phyloP scores from a whole-genome alignment of 306 rosid species.

The Rosa persica region DNA sequence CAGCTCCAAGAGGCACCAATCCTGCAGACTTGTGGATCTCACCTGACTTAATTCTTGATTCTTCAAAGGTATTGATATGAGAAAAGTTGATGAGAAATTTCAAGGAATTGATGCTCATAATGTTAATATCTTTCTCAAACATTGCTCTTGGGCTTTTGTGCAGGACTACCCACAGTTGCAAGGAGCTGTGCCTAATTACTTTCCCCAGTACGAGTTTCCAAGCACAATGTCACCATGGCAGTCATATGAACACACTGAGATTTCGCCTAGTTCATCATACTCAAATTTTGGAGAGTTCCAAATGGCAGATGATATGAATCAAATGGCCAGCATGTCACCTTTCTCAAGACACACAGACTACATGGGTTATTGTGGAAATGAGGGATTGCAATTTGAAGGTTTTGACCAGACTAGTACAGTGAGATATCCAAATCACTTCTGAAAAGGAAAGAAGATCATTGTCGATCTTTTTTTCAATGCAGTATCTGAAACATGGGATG shows the following conservation, averaged over 20 bases:
- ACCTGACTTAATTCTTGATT: conserved; percentile 78
- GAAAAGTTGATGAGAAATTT: conserved; percentile 11
- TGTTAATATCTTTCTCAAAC: conserved; percentile 18
- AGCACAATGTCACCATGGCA: conserved; percentile 52
- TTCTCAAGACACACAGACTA: conserved; percentile 48
- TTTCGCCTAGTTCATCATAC: conserved; percentile 67
- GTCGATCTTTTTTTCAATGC: conserved; percentile 28
- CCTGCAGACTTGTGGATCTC: conserved; percentile 65
- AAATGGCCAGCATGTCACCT: conserved; percentile 47
- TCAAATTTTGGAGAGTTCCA: conserved; percentile 60
- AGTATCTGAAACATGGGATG: conserved; percentile 25
- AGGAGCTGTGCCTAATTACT: conserved; percentile 42
- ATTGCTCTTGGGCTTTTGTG: conserved; percentile 20
- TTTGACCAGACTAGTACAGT: conserved; percentile 44
- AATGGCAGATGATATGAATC: conserved; percentile 41
- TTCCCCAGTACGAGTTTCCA: conserved; percentile 42
- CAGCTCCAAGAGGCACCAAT: conserved; percentile 40
- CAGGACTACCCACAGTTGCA: conserved; percentile 69
- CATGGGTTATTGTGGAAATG: conserved; percentile 51
- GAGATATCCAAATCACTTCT: conserved; percentile 42
- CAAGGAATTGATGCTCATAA: neutral
- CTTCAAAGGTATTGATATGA: conserved; percentile 62
- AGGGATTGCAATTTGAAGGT: conserved; percentile 49
- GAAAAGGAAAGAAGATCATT: conserved; percentile 30
- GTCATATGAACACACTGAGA: conserved; percentile 47